phyloP scores from a whole-genome alignment of 2,329 filamentous ascomycete genomes.

The Emergomyces africanus region DNA sequence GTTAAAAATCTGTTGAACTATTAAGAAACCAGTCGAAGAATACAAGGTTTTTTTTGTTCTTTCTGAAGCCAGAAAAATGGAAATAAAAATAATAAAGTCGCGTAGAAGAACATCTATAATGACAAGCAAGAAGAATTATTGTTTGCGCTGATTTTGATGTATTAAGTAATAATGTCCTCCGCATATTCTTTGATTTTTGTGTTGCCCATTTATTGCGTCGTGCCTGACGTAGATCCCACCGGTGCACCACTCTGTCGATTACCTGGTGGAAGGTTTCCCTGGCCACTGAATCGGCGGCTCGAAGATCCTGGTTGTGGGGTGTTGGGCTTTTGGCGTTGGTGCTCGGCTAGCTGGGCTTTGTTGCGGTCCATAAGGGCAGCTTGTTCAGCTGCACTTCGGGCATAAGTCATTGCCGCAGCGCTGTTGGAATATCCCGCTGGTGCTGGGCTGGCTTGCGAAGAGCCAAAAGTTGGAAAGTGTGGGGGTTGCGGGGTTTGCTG shows the following conservation, averaged over 20 bases:
- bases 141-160: neutral
- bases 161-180: neutral
- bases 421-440: slow-evolving; percentile 23
- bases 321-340: slow-evolving; percentile 20
- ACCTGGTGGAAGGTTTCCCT: slow-evolving; percentile 2
- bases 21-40: neutral
- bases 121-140: neutral
- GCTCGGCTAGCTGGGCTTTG: slow-evolving; percentile 25
- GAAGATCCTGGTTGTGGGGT: slow-evolving; percentile 19
- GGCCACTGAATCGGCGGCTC: slow-evolving; percentile 3
- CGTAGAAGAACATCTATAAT: neutral
- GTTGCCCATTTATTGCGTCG: neutral
- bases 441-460: slow-evolving; percentile 19
- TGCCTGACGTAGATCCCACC: neutral
- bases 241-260: neutral
- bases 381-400: slow-evolving; percentile 29
- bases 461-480: slow-evolving; percentile 19
- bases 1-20: neutral
- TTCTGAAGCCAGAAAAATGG: neutral
- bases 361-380: slow-evolving; percentile 27
- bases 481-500: slow-evolving; percentile 20
- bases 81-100: neutral
- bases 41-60: neutral
- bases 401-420: slow-evolving; percentile 23
- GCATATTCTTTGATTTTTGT: neutral